These are phyloP conservation scores for Phoma sp. DNA, from an alignment of 2,329 filamentous ascomycete species.

Conservation along the genomic window DNA sequence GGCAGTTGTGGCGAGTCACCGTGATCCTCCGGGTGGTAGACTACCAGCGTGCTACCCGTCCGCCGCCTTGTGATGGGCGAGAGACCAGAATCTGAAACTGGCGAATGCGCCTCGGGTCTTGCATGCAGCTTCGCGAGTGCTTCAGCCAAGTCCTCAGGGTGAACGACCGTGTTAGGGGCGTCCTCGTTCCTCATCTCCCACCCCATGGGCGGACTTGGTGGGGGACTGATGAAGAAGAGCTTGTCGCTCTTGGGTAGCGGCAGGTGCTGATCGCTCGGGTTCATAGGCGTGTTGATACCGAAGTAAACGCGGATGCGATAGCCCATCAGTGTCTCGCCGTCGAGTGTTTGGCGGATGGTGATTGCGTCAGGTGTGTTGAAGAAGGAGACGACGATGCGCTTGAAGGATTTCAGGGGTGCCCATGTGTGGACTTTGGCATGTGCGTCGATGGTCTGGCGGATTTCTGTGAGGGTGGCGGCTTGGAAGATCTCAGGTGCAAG, in stretches of 20 bases:
- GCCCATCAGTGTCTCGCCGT: slow-evolving; percentile 75
- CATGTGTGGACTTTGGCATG: slow-evolving; percentile 78
- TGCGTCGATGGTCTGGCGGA: slow-evolving; percentile 71
- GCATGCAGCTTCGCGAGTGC: slow-evolving; percentile 62
- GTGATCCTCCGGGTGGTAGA: slow-evolving; percentile 68
- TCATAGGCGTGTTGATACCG: slow-evolving; percentile 47
- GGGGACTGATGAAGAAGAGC: slow-evolving; percentile 70
- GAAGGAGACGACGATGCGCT: slow-evolving; percentile 81
- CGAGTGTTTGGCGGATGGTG: slow-evolving; percentile 72
- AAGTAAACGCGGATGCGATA: slow-evolving; percentile 53
- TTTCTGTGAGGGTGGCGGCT: slow-evolving; percentile 73
- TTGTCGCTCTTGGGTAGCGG: slow-evolving; percentile 62
- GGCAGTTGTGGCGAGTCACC: slow-evolving; percentile 65
- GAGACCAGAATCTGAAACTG: slow-evolving; percentile 33
- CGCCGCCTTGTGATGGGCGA: slow-evolving; percentile 37
- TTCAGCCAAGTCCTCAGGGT: slow-evolving; percentile 65
- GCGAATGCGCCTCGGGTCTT: slow-evolving; percentile 31
- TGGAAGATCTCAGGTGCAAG: slow-evolving; percentile 75
- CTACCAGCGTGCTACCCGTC: slow-evolving; percentile 63
- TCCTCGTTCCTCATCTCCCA: slow-evolving; percentile 69
- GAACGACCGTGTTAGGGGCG: slow-evolving; percentile 69
- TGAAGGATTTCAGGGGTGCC: slow-evolving; percentile 81
- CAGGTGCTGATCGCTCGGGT: slow-evolving; percentile 48
- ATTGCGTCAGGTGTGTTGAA: slow-evolving; percentile 72
- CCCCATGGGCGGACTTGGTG: slow-evolving; percentile 67